These are phyloP conservation scores for Sporothrix inflata DNA, from an alignment of 2,329 filamentous ascomycete species.

Conservation along the genomic window DNA sequence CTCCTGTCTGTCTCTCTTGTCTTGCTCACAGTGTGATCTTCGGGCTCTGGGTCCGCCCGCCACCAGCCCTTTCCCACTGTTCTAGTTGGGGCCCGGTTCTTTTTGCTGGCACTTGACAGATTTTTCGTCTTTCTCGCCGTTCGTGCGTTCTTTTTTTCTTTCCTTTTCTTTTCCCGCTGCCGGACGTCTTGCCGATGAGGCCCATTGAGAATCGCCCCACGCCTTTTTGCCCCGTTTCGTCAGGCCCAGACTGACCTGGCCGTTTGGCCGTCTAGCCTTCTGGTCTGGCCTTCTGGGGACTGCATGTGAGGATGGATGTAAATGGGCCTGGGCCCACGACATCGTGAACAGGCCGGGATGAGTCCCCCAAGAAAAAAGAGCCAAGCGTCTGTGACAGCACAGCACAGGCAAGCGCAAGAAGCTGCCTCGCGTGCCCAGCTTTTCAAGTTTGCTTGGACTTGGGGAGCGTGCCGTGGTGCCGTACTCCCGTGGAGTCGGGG, in stretches of 20 bases:
- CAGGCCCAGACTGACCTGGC: no score
- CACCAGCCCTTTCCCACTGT: no score
- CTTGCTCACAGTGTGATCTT: background rate
- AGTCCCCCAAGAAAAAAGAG: no score
- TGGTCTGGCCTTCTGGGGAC: background rate
- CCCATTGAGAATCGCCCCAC: background rate
- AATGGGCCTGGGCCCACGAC: background rate
- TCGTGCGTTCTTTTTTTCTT: background rate
- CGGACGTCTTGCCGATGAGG: background rate
- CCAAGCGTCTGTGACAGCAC: no score
- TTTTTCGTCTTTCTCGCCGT: background rate
- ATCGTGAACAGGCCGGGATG: background rate
- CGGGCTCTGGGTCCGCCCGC: no score
- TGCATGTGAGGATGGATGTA: background rate
- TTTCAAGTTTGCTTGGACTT: background rate
- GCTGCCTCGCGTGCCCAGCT: background rate
- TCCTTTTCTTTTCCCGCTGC: background rate
- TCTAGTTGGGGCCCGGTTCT: background rate
- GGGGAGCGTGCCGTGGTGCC: background rate
- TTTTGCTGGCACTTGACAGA: background rate
- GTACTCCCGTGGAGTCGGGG: background rate
- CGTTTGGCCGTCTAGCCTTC: background rate
- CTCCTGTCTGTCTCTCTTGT: background rate
- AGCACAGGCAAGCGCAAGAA: background rate
- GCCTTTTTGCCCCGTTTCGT: background rate